Conservation (phyloP, 371 early-diverging fungal genomes). For the Mortierella sp. region DNA sequence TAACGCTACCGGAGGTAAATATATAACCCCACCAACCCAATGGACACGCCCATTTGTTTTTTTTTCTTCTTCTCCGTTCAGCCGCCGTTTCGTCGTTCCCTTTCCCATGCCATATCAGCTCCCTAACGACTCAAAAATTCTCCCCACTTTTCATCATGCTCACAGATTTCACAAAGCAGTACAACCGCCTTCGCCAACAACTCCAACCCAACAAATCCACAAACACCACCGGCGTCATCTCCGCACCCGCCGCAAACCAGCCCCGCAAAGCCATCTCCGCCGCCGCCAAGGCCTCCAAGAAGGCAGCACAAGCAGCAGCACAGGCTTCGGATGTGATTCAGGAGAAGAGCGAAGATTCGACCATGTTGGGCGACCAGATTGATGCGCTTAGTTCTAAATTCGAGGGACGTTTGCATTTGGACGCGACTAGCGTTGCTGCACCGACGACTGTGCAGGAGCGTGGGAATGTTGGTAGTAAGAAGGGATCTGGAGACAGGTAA, state of each 20-base stretch:
- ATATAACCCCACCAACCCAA: neutral
- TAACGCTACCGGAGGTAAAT: constrained; percentile 60
- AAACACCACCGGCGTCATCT: constrained; percentile 22
- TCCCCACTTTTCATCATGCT: neutral
- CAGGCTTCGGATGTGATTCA: constrained; percentile 31
- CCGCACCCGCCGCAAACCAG: constrained; percentile 62
- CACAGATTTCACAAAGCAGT: constrained; percentile 93
- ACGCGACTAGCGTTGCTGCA: constrained; percentile 64
- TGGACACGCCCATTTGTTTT: neutral
- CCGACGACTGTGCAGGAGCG: constrained; percentile 61
- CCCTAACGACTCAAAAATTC: too few relatives aligned
- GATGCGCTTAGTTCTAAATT: constrained; percentile 47
- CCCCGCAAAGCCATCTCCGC: constrained; percentile 33
- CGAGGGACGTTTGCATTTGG: constrained; percentile 46
- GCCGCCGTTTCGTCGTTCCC: too few relatives aligned
- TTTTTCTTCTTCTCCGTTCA: too few relatives aligned
- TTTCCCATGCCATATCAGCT: neutral
- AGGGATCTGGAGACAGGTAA: constrained; percentile 85
- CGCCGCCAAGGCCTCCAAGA: constrained; percentile 41
- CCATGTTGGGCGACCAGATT: constrained; percentile 39
- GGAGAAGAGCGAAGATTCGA: constrained; percentile 57
- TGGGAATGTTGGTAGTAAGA: constrained; percentile 76
- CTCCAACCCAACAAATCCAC: constrained; percentile 55
- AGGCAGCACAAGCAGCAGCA: constrained; percentile 28
- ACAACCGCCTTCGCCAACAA: constrained; percentile 84